Percentiles rank a stretch among this genome's conserved stretches.
phyloP scores from a whole-genome alignment of 2,329 filamentous ascomycete genomes.

The Pseudopithomyces maydicus region DNA sequence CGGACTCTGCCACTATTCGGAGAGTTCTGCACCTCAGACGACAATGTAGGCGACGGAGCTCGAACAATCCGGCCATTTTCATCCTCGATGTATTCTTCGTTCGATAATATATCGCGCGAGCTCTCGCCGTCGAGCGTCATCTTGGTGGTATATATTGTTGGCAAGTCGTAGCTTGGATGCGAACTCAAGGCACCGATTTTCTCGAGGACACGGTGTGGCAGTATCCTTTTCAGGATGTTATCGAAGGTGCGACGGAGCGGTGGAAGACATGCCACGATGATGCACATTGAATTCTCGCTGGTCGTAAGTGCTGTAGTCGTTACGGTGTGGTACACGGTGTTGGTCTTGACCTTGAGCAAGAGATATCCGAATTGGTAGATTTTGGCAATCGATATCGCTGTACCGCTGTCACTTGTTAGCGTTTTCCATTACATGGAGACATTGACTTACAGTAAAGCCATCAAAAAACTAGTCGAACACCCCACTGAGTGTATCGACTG shows the following conservation, averaged over 20 bases:
- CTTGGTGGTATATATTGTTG: slow-evolving; percentile 1
- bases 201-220: slow-evolving; percentile 2
- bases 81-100: slow-evolving; percentile 3
- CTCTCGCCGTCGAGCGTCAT: background rate
- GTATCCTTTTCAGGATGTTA: background rate
- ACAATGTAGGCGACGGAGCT: too few relatives aligned
- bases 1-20: background rate
- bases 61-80: slow-evolving; percentile 1
- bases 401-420: background rate
- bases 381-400: slow-evolving; percentile 9
- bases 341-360: background rate
- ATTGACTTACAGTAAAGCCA: slow-evolving; percentile 9
- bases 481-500: slow-evolving; percentile 8
- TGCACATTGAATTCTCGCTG: slow-evolving; percentile 7
- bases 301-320: background rate
- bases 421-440: background rate
- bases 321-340: slow-evolving; percentile 2
- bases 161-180: background rate
- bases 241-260: slow-evolving; percentile 9
- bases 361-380: slow-evolving; percentile 4
- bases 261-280: slow-evolving; percentile 11
- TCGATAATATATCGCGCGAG: background rate
- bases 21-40: background rate
- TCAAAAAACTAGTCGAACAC: slow-evolving; percentile 9
- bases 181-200: background rate